A percentile compares a stretch with the other conserved stretches of the same genome.
Evolutionary conservation across 768 basidiomycete genomes (phyloP).

Genomic region (Omphalotus guepiniiformis): DNA sequence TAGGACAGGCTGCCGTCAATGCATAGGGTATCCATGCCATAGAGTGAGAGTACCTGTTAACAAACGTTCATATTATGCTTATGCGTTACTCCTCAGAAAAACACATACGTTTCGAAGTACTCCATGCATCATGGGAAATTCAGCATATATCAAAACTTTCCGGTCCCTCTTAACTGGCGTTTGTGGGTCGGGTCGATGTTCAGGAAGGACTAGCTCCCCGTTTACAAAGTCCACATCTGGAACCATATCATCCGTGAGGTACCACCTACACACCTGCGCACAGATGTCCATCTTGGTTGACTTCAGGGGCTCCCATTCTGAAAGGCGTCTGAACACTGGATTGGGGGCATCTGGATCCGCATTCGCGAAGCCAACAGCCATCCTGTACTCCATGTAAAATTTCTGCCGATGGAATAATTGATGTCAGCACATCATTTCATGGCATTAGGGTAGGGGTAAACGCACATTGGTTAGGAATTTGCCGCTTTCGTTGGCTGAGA

Average conservation of each 20-base stretch:
- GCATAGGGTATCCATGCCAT: background rate
- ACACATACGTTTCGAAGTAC: conserved; percentile 17
- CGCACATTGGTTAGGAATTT: background rate
- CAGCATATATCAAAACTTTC: conserved; percentile 13
- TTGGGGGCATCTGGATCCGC: background rate
- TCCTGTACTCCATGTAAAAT: conserved; percentile 17
- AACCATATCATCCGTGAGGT: conserved; percentile 3
- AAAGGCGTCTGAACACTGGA: conserved; percentile 10
- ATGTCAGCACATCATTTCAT: background rate
- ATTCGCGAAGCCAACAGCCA: conserved; percentile 9
- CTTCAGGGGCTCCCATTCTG: conserved; percentile 12
- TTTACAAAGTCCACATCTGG: background rate
- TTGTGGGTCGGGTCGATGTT: background rate
- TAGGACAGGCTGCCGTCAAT: conserved; percentile 15
- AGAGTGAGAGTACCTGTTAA: background rate
- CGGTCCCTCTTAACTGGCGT: too few relatives aligned
- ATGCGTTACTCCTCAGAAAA: background rate
- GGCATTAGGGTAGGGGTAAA: background rate
- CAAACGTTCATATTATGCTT: background rate
- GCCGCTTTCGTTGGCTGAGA: background rate
- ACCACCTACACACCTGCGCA: conserved; percentile 4
- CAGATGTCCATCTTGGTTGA: conserved; percentile 16
- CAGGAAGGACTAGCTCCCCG: background rate
- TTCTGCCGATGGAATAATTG: conserved; percentile 2
- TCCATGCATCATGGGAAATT: conserved; percentile 15